phyloP scores from a whole-genome alignment of 2,329 filamentous ascomycete genomes.

The Ceratocystis colombiana region DNA sequence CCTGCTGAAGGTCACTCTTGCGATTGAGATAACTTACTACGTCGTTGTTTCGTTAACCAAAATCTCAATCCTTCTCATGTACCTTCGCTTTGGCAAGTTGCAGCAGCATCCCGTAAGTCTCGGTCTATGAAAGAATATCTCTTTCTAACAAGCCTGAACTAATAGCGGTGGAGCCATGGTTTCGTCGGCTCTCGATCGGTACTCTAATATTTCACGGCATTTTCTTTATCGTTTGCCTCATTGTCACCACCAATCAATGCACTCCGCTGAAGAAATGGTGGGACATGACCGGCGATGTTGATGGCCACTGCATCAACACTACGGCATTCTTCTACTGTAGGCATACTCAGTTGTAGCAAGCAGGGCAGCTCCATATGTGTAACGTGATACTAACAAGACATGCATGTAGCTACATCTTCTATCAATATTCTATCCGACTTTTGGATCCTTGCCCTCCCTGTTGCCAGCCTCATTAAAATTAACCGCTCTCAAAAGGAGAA shows the following conservation, averaged over 20 bases:
- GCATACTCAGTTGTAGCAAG: too few relatives aligned
- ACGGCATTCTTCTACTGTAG: slow-evolving; percentile 37
- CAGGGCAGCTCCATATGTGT: not conserved
- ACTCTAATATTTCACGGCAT: slow-evolving; percentile 35
- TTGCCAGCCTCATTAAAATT: slow-evolving; percentile 37
- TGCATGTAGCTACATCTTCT: slow-evolving; percentile 33
- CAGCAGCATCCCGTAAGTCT: too few relatives aligned
- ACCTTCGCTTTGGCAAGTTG: slow-evolving; percentile 37
- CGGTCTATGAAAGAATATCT: not conserved
- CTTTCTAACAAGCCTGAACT: not conserved
- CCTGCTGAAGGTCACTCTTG: slow-evolving; percentile 30
- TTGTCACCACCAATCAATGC: slow-evolving; percentile 36
- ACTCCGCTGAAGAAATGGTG: slow-evolving; percentile 36
- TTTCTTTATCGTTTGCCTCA: slow-evolving; percentile 36
- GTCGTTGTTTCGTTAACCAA: slow-evolving; percentile 36
- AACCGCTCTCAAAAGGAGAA: slow-evolving; percentile 42
- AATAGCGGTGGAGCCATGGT: slow-evolving; percentile 22
- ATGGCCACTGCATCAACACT: slow-evolving; percentile 36
- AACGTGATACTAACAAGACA: not conserved
- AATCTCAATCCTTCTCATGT: slow-evolving; percentile 39
- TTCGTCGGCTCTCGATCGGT: slow-evolving; percentile 27
- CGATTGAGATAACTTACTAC: slow-evolving; percentile 37
- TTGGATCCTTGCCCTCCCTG: slow-evolving; percentile 38
- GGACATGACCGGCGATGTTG: slow-evolving; percentile 32
- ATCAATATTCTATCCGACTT: slow-evolving; percentile 41